Evolutionary conservation across 495 filamentous ascomycete genomes (phyloP).

Genomic region (Letharia columbiana): DNA sequence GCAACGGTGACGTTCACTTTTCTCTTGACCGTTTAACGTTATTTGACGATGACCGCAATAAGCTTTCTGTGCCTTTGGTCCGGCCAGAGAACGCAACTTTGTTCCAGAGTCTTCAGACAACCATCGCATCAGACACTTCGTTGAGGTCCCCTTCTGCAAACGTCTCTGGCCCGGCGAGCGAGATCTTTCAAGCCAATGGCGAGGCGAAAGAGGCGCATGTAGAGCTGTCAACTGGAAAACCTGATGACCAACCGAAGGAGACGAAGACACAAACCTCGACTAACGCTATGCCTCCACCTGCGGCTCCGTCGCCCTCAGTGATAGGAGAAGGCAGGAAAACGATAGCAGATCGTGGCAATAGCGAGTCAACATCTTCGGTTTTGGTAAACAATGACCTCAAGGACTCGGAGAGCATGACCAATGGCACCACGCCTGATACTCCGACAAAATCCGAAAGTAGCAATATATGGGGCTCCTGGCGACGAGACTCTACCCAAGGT

Average conservation of each 20-base stretch:
- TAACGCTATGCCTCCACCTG: conserved; percentile 22
- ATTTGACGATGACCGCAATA: conserved; percentile 77
- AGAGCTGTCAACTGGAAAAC: conserved; percentile 2
- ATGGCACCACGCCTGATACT: conserved; percentile 29
- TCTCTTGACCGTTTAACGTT: conserved; percentile 82
- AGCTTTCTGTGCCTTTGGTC: conserved; percentile 85
- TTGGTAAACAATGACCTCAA: conserved; percentile 13
- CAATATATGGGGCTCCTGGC: conserved; percentile 62
- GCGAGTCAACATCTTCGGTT: conserved; percentile 9
- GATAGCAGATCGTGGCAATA: not conserved
- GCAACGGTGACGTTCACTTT: conserved; percentile 86
- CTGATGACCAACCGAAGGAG: conserved; percentile 13
- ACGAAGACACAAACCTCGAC: conserved; percentile 10
- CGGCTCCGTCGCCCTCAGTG: conserved; percentile 29
- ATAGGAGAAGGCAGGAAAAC: conserved; percentile 24
- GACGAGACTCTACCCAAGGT: conserved; percentile 39
- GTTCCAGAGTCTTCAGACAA: conserved; percentile 68
- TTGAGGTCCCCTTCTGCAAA: conserved; percentile 1
- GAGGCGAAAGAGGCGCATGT: conserved; percentile 5
- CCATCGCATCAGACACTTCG: conserved; percentile 37
- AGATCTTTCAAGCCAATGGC: conserved; percentile 36
- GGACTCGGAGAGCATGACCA: conserved; percentile 20
- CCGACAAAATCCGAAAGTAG: conserved; percentile 40
- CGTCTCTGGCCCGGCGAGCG: conserved; percentile 37
- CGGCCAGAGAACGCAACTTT: conserved; percentile 78